These are phyloP conservation scores for Coemansia sp. DNA, from an alignment of 192 early-diverging fungal genomes.

Conservation along the genomic window DNA sequence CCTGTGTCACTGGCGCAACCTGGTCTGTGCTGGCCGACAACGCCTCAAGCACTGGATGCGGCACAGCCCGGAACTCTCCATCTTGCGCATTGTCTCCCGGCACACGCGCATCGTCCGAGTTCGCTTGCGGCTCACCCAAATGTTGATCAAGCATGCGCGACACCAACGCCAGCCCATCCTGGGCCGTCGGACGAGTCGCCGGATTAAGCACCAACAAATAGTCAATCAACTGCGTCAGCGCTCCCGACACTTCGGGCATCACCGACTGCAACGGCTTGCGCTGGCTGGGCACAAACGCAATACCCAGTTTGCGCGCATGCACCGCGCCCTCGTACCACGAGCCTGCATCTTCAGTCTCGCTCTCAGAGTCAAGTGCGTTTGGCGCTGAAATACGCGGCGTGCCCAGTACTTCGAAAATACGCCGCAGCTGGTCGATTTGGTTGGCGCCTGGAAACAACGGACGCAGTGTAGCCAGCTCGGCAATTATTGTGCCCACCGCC, in stretches of 20 bases:
- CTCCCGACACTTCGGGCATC: conserved; percentile 58
- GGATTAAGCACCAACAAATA: conserved; percentile 81
- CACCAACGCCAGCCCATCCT: conserved; percentile 61
- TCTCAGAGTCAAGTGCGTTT: neutral
- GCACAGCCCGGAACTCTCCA: conserved; percentile 3
- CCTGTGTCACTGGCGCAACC: neutral
- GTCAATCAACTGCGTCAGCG: conserved; percentile 61
- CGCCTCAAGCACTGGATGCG: neutral
- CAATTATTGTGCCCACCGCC: conserved; percentile 90
- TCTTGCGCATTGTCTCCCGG: neutral
- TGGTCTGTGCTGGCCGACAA: neutral
- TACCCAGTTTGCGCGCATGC: conserved; percentile 65
- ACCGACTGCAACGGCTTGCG: conserved; percentile 56
- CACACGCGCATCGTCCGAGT: conserved; percentile 11
- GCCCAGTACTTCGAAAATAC: conserved; percentile 81
- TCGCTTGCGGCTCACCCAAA: conserved; percentile 25
- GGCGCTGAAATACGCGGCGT: conserved; percentile 57
- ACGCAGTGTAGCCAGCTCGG: conserved; percentile 81
- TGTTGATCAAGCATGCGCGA: conserved; percentile 43
- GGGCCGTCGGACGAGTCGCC: conserved; percentile 65
- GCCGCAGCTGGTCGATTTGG: conserved; percentile 89
- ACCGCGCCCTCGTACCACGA: conserved; percentile 75
- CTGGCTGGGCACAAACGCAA: conserved; percentile 58
- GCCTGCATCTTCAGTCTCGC: conserved; percentile 39
- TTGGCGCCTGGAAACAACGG: conserved; percentile 92